Evolutionary conservation across 2,329 filamentous ascomycete species (phyloP), one percentile per base, ranked within the genome.

Genomic region (Diaporthe ilicicola): DNA sequence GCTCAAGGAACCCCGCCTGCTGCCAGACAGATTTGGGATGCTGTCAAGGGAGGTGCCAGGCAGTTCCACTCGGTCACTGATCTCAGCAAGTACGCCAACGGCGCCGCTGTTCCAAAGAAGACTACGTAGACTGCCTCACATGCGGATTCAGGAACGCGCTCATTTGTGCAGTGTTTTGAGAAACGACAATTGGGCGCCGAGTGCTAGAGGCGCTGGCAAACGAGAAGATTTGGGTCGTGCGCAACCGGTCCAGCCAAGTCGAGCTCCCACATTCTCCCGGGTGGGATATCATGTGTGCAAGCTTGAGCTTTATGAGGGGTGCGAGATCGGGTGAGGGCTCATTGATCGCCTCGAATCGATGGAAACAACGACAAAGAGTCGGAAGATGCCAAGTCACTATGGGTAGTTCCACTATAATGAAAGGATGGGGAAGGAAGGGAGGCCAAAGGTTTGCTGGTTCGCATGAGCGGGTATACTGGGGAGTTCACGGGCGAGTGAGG

Each of bases 1-100:
- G 93, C 94, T 77, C 95, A 97, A 87, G 93, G 92, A 80, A 94
- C 93, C 19, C 94, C 94, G 34, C 94, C 95, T 1, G 90, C 86
- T 32, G 92, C 91, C 69, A 90, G 93, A 77, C 90, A 95, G 79
- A 89, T 87, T 66, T 98, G 95, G 95, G 92, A 92, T 70, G 87
- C 84, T 48, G 85, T 94, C 82, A 98, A 98, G 91, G 86, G 85
- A 73, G 82, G 87, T 59, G 86, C 91, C 66, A 88, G 90, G 80
- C 91, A 95, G 83, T 94, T 91, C 78, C 91, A 94, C 80, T 91
- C 94, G 76, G 87, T 88, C 69, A 97, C 95, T 50, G 94, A 98
- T 78, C 78, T 94, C 76, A 89, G 88, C 83, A 91, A 90, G 81
- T 96, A 95, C 83, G 81, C 90, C 74, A 86, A 86, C 74, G 89